Base-by-base conservation (phyloP, 345 rosid species). In the Eucalyptus albens region DNA sequence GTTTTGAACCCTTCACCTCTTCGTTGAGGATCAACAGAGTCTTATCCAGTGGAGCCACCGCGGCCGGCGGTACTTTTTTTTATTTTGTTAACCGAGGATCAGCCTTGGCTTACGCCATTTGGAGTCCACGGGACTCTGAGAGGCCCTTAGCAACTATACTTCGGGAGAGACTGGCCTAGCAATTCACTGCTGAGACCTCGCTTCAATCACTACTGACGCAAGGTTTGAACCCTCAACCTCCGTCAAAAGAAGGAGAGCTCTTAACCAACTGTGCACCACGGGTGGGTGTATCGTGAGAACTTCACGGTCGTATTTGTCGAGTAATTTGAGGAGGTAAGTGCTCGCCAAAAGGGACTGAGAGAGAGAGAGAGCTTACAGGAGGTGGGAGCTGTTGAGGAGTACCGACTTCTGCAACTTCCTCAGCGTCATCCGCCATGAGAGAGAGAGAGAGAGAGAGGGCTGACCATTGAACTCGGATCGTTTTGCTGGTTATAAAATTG, bases 111-210 rank as follows among this genome's bases (percentile, higher is more conserved):
- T 47, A 47, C 5, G 14, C 50, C 50, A 47, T 47, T 47, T 11
- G 50, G 2, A 47, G 50, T 47, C 50, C 50, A 47, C 5, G 5
- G 14, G 3, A 0, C 14, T 47, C 14, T 1, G 50, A 47, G 5
- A 47, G 50, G 1, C 5, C 50, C 14, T 47, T 1, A 12, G 12
- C 4, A 0, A 45, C 12, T 45, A 45, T 45, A 45, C 12, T 45
- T 10, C 49, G 12, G 12, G 12, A 10, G 12, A 47, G 49, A 47
- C 49, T 47, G 5, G 1, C 13, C 5, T 9, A 47, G 2, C 13
- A 47, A 47, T 11, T 13, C 49, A 47, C 13, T 0, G 13, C 0
- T 1, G 13, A 11, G 13, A 0, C 13, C 13, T 13, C 13, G 5
- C 49, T 47, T 47, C 49, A 47, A 47, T 47, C 2, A 1, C 13